Evolutionary conservation across 805 yeast genomes (phyloP).

Genomic region (Torulaspora franciscae): DNA sequence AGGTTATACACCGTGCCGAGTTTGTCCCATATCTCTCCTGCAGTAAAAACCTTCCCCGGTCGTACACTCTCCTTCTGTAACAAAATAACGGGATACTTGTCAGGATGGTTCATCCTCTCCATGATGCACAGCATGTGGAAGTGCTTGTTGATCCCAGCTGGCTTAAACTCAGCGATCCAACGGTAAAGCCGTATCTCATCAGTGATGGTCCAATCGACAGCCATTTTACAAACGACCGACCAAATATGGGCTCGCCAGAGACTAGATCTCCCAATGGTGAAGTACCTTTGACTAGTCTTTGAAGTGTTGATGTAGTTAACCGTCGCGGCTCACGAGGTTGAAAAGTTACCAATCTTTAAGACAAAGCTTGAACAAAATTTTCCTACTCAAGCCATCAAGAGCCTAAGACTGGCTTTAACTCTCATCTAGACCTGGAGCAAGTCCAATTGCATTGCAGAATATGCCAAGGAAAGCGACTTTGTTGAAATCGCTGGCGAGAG

Average conservation of each 20-base stretch:
- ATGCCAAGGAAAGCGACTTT: conserved; percentile 63
- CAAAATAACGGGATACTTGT: conserved; percentile 37
- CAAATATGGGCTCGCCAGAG: background rate
- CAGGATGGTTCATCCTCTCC: conserved; percentile 39
- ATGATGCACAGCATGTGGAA: conserved; percentile 39
- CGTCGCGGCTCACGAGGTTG: conserved; percentile 5
- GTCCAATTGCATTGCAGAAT: conserved; percentile 1
- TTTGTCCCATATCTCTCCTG: conserved; percentile 54
- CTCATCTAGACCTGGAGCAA: background rate
- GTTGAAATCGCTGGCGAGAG: conserved; percentile 56
- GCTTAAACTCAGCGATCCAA: conserved; percentile 60
- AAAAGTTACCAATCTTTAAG: background rate
- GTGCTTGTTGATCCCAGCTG: conserved; percentile 53
- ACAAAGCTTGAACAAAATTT: conserved; percentile 3
- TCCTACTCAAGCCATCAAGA: background rate
- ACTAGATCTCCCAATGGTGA: background rate
- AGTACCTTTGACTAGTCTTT: background rate
- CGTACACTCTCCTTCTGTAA: conserved; percentile 27
- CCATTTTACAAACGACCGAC: conserved; percentile 12
- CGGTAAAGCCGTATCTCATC: conserved; percentile 60
- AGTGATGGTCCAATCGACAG: conserved; percentile 49
- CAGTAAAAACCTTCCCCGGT: conserved; percentile 35
- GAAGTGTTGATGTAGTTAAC: background rate
- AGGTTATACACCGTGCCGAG: conserved; percentile 52
- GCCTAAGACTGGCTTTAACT: background rate